Evolutionary conservation across 1,139 yeast genomes (phyloP).

Genomic region (Diutina ranongensis): DNA sequence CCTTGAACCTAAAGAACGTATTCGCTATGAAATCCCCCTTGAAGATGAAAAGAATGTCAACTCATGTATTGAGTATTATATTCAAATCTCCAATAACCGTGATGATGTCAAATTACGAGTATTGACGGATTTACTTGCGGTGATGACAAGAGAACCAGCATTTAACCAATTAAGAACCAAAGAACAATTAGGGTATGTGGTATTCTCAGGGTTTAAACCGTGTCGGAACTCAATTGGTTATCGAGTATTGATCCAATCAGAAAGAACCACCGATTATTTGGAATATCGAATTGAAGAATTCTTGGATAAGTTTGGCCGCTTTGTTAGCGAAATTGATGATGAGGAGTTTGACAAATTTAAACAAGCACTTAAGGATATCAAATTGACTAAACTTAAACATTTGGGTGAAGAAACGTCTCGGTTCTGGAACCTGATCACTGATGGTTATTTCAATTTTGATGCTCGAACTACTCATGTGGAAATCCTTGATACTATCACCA

Average conservation of each 20-base stretch:
- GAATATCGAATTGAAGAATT: slow-evolving; percentile 70
- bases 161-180: slow-evolving; percentile 84
- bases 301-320: slow-evolving; percentile 25
- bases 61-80: slow-evolving; percentile 71
- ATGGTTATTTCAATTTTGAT: slow-evolving; percentile 71
- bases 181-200: slow-evolving; percentile 88
- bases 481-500: slow-evolving; percentile 39
- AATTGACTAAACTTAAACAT: slow-evolving; percentile 64
- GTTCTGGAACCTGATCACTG: slow-evolving; percentile 55
- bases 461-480: slow-evolving; percentile 47
- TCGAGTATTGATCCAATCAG: slow-evolving; percentile 78
- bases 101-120: slow-evolving; percentile 24
- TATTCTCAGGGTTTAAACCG: slow-evolving; percentile 61
- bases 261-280: slow-evolving; percentile 60
- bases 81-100: slow-evolving; percentile 48
- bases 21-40: slow-evolving; percentile 39
- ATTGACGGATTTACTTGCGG: slow-evolving; percentile 54
- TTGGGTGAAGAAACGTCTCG: slow-evolving; percentile 62
- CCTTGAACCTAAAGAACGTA: slow-evolving; percentile 31
- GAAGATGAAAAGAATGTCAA: slow-evolving; percentile 67
- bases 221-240: slow-evolving; percentile 70
- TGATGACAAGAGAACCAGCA: slow-evolving; percentile 74
- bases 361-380: slow-evolving; percentile 50
- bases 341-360: slow-evolving; percentile 54
- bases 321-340: slow-evolving; percentile 27